phyloP scores from a whole-genome alignment of 1,284 basidiomycete species.

The Coniferiporia weirii region DNA sequence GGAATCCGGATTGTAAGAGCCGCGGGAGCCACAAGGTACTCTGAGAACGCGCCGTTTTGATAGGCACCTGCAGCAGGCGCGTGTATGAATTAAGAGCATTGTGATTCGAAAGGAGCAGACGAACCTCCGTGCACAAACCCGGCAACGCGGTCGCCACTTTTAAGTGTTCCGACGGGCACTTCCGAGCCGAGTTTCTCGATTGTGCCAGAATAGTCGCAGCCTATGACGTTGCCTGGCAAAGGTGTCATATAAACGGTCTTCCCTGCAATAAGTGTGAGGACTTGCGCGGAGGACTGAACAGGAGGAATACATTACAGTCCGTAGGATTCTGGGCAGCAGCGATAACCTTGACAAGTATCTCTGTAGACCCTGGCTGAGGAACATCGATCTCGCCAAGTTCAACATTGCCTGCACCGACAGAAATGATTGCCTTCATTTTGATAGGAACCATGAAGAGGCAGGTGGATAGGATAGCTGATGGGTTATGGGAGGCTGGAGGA shows the following conservation, averaged over 20 bases:
- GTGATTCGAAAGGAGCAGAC: not conserved
- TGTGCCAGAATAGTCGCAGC: slow-evolving; percentile 41
- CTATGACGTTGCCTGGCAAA: slow-evolving; percentile 24
- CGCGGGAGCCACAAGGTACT: slow-evolving; percentile 24
- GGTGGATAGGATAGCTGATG: too few species aligned
- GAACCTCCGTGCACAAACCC: slow-evolving; percentile 39
- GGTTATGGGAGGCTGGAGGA: too few species aligned
- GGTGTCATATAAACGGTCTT: not conserved
- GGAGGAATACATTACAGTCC: slow-evolving; percentile 24
- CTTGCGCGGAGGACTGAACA: not conserved
- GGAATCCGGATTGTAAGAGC: slow-evolving; percentile 27
- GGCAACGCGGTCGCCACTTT: slow-evolving; percentile 40
- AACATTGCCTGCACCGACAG: not conserved
- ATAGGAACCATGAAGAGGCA: too few species aligned
- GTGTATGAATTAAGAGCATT: slow-evolving; percentile 21
- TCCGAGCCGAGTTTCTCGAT: slow-evolving; percentile 34
- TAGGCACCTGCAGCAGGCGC: not conserved
- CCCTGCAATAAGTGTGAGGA: not conserved
- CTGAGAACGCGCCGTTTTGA: slow-evolving; percentile 14
- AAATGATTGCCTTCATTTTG: too few species aligned
- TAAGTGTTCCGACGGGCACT: slow-evolving; percentile 25
- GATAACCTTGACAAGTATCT: slow-evolving; percentile 29
- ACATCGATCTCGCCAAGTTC: slow-evolving; percentile 23
- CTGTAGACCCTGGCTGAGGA: slow-evolving; percentile 23
- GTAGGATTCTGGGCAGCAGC: slow-evolving; percentile 30